These are phyloP conservation scores for Solanum gandarillasii DNA, from an alignment of 257 asterid species.

Conservation along the genomic window DNA sequence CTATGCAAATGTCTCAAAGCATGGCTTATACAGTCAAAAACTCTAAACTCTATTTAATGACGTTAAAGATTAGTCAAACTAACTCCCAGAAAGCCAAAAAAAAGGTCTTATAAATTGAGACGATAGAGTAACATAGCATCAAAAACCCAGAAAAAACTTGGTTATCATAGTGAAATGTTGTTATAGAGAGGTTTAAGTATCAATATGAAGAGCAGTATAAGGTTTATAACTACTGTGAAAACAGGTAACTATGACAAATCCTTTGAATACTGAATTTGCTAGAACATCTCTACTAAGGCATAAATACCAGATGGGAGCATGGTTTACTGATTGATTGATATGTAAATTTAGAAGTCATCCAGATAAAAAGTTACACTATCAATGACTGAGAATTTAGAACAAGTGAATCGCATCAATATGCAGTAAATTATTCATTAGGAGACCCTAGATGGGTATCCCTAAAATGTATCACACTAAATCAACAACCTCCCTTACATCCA, in stretches of 20 bases:
- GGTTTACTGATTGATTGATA: neutral
- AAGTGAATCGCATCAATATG: neutral
- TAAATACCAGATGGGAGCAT: neutral
- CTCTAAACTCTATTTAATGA: neutral
- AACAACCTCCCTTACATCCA: conserved; percentile 6
- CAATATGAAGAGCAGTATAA: neutral
- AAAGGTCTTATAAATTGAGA: neutral
- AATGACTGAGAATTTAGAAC: neutral
- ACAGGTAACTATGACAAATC: neutral
- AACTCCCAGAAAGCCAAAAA: neutral
- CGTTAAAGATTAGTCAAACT: neutral
- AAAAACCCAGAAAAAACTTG: neutral
- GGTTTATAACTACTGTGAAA: neutral
- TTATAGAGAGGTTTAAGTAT: neutral
- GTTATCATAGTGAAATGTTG: neutral
- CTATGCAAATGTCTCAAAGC: neutral
- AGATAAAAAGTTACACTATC: neutral
- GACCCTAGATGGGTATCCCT: conserved; percentile 8
- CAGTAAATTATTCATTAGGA: conserved; percentile 1
- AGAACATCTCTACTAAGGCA: neutral
- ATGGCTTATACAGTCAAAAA: neutral
- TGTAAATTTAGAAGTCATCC: neutral
- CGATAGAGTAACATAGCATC: neutral
- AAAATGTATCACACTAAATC: conserved; percentile 5
- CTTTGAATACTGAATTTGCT: neutral